Percentiles rank a stretch among this genome's conserved stretches.
Evolutionary conservation across 164 flowering plant genomes (phyloP).

Genomic region (Aristolochia californica): DNA sequence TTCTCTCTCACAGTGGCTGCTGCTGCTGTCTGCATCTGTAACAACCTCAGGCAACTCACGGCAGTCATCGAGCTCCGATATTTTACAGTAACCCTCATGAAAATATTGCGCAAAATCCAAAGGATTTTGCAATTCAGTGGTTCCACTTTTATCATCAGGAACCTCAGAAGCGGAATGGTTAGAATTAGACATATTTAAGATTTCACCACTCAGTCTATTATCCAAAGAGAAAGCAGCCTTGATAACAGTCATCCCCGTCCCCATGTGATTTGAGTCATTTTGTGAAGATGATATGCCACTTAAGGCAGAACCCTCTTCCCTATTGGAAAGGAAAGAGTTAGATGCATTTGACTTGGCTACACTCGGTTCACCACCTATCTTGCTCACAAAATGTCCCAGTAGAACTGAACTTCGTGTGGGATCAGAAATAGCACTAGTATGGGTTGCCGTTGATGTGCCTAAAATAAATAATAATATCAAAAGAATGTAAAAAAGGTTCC

Average conservation of each 20-base stretch:
- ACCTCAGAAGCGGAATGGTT: conserved; percentile 32
- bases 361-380: background rate
- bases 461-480: background rate
- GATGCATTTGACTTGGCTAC: background rate
- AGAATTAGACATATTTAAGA: conserved; percentile 26
- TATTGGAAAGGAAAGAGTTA: background rate
- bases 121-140: conserved; percentile 15
- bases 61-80: conserved; percentile 28
- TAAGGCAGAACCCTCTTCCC: conserved; percentile 13
- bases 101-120: conserved; percentile 37
- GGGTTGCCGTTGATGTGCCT: background rate
- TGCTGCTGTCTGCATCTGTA: conserved; percentile 40
- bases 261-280: conserved; percentile 14
- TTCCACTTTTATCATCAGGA: conserved; percentile 26
- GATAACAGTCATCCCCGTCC: conserved; percentile 12
- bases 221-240: conserved; percentile 29
- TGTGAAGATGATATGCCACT: conserved; percentile 22
- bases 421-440: background rate
- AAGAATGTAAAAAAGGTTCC: background rate
- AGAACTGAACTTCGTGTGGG: background rate
- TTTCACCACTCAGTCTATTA: conserved; percentile 27
- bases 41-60: conserved; percentile 30
- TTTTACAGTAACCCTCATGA: conserved; percentile 49
- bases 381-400: background rate
- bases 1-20: conserved; percentile 47